phyloP scores from a whole-genome alignment of 306 rosid genomes.

The Cicer cuneatum region DNA sequence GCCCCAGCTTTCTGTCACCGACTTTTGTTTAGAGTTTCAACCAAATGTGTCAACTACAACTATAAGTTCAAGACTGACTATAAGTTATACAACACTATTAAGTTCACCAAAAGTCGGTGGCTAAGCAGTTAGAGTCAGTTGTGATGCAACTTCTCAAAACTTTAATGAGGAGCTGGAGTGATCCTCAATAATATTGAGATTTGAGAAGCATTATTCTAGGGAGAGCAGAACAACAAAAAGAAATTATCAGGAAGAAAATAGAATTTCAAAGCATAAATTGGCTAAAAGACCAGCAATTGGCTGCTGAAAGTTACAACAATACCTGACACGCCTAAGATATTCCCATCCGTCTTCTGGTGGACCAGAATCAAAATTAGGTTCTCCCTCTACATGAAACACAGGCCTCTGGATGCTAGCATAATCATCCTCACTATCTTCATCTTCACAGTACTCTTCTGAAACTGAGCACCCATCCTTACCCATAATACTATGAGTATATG shows the following conservation, averaged over 20 bases:
- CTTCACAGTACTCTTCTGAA: conserved; percentile 58
- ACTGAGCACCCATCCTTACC: conserved; percentile 47
- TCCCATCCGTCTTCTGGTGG: conserved; percentile 98
- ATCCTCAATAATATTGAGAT: conserved; percentile 13
- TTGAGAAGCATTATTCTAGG: conserved; percentile 20
- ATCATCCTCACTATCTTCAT: conserved; percentile 73
- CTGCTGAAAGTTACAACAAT: conserved; percentile 36
- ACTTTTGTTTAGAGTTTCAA: neutral
- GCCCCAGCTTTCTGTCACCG: neutral
- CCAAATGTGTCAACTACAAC: neutral
- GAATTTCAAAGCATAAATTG: conserved; percentile 28
- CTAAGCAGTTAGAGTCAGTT: neutral
- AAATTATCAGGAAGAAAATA: conserved; percentile 10
- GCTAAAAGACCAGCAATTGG: conserved; percentile 3
- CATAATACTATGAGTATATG: conserved; percentile 40
- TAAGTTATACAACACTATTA: neutral
- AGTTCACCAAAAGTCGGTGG: conserved; percentile 2
- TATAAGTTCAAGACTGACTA: neutral
- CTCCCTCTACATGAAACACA: conserved; percentile 83
- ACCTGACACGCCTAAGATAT: conserved; percentile 97
- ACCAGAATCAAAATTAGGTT: conserved; percentile 85
- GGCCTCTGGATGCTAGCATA: conserved; percentile 83
- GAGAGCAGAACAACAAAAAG: conserved; percentile 15
- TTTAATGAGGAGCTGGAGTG: neutral
- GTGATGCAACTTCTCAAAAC: neutral